Evolutionary conservation across 345 rosid species (phyloP).

Genomic region (Ceriops tagal): DNA sequence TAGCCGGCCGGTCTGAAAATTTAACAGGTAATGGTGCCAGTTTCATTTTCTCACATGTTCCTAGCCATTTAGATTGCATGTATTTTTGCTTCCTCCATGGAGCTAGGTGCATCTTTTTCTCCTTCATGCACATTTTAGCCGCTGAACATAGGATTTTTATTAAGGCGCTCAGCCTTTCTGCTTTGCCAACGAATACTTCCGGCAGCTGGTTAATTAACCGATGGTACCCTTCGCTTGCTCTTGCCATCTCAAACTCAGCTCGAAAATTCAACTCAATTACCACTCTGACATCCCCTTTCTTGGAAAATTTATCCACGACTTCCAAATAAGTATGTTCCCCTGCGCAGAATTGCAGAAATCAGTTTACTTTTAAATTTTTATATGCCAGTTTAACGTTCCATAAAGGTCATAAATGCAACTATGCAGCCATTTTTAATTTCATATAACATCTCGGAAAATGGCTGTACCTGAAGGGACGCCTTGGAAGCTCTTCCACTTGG

Average conservation of each 20-base stretch:
- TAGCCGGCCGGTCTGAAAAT: conserved; percentile 31
- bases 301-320: conserved; percentile 51
- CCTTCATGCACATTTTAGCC: conserved; percentile 68
- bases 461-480: conserved; percentile 65
- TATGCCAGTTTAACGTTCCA: neutral
- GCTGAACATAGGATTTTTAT: conserved; percentile 70
- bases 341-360: conserved; percentile 12
- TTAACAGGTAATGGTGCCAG: conserved; percentile 20
- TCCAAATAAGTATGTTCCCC: conserved; percentile 69
- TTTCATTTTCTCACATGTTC: conserved; percentile 38
- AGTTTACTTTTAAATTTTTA: neutral
- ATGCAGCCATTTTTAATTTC: too few species aligned
- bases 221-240: conserved; percentile 64
- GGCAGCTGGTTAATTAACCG: conserved; percentile 44
- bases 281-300: conserved; percentile 50
- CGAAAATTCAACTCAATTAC: conserved; percentile 69
- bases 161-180: conserved; percentile 59
- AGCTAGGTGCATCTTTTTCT: conserved; percentile 78
- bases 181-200: conserved; percentile 68
- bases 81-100: conserved; percentile 92
- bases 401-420: too few species aligned
- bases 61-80: conserved; percentile 89
- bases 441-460: neutral
- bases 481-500: conserved; percentile 72
- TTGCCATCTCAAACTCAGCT: conserved; percentile 79